Conservation (phyloP, 1,284 basidiomycete species). For the Salmacisia buchloeana region DNA sequence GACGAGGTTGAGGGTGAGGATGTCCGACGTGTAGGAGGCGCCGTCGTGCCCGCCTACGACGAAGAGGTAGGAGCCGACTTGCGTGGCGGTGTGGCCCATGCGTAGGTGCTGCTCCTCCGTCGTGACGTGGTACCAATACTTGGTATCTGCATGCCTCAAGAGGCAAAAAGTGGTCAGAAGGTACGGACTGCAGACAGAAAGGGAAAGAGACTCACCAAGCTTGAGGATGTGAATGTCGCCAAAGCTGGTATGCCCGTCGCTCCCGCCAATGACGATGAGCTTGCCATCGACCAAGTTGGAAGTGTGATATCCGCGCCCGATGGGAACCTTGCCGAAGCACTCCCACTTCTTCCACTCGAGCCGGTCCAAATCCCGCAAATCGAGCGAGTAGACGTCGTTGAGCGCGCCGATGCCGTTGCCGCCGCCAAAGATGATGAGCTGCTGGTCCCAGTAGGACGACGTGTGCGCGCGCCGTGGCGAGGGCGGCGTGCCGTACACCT, state of each 20-base stretch:
- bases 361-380: conserved; percentile 59
- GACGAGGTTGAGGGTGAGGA: conserved; percentile 58
- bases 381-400: conserved; percentile 83
- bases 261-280: conserved; percentile 73
- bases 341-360: conserved; percentile 60
- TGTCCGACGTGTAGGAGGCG: conserved; percentile 67
- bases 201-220: conserved; percentile 50
- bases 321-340: conserved; percentile 47
- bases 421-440: conserved; percentile 82
- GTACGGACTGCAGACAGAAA: neutral
- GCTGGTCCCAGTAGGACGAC: conserved; percentile 67
- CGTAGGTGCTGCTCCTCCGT: conserved; percentile 62
- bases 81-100: conserved; percentile 78
- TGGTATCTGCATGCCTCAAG: conserved; percentile 55
- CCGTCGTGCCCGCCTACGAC: conserved; percentile 83
- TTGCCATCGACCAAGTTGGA: conserved; percentile 77
- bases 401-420: conserved; percentile 82
- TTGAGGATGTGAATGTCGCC: conserved; percentile 81
- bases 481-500: conserved; percentile 52
- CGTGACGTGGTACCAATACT: conserved; percentile 64
- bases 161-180: neutral
- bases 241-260: conserved; percentile 61
- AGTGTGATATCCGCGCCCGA: conserved; percentile 80
- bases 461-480: conserved; percentile 73
- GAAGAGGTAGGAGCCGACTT: conserved; percentile 88